Evolutionary conservation across 2,329 filamentous ascomycete species (phyloP).

Genomic region (Ceratocystis alfenasii): DNA sequence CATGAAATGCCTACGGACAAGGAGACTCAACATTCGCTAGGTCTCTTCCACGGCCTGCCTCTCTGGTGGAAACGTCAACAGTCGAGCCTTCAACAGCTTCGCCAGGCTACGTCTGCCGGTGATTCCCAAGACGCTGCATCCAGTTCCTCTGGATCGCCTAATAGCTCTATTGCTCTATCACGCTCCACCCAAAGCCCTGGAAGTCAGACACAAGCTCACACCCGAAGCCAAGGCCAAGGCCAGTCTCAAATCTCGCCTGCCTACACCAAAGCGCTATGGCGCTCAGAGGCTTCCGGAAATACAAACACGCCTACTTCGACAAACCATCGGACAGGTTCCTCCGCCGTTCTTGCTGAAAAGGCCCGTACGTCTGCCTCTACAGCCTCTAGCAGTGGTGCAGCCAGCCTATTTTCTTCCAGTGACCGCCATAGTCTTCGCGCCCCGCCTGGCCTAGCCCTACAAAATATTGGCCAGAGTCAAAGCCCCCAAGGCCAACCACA

Average conservation of each 20-base stretch:
- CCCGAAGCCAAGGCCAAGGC: not conserved
- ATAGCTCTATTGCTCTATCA: not conserved
- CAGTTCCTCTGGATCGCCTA: not conserved
- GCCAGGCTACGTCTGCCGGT: not conserved
- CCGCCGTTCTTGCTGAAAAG: not conserved
- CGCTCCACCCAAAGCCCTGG: not conserved
- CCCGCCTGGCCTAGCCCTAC: not conserved
- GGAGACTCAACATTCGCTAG: slow-evolving; percentile 54
- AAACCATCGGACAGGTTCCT: not conserved
- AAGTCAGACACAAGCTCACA: not conserved
- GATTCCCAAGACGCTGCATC: not conserved
- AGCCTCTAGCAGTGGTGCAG: not conserved
- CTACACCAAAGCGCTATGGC: slow-evolving; percentile 9
- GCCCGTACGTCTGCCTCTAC: not conserved
- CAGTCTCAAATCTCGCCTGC: slow-evolving; percentile 11
- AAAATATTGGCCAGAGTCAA: not conserved
- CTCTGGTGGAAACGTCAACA: slow-evolving; percentile 42
- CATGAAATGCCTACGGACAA: slow-evolving; percentile 74
- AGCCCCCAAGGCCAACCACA: not conserved
- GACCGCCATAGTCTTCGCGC: not conserved
- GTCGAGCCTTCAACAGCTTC: slow-evolving; percentile 14
- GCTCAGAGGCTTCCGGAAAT: slow-evolving; percentile 9
- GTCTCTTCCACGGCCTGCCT: slow-evolving; percentile 55
- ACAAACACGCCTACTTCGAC: not conserved
- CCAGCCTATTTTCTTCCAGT: not conserved